Conservation (phyloP, 1,139 yeast species). For the Scheffersomyces parashehatae region DNA sequence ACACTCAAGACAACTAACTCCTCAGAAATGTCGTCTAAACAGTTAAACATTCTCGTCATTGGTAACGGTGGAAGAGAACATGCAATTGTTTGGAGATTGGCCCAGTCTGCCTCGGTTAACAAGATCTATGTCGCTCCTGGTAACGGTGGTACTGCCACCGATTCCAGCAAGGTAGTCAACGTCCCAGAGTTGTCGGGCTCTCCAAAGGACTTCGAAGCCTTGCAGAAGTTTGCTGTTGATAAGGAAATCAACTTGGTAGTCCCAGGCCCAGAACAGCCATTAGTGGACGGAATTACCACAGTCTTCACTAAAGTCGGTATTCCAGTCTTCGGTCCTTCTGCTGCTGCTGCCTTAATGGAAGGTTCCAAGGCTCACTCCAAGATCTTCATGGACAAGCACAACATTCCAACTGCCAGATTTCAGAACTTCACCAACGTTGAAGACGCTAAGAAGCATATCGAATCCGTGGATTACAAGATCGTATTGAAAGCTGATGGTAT, state of each 20-base stretch:
- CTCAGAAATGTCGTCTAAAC: constrained; percentile 8
- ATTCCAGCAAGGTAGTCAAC: constrained; percentile 60
- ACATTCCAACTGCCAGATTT: constrained; percentile 92
- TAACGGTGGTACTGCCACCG: constrained; percentile 81
- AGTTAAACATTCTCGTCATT: constrained; percentile 71
- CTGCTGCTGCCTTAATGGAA: constrained; percentile 89
- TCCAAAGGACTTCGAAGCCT: constrained; percentile 58
- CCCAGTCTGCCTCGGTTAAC: constrained; percentile 72
- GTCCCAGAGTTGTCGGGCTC: constrained; percentile 66
- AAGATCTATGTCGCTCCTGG: constrained; percentile 94
- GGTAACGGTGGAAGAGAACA: constrained; percentile 99
- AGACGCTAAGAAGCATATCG: constrained; percentile 71
- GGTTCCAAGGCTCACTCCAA: constrained; percentile 96
- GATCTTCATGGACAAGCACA: constrained; percentile 87
- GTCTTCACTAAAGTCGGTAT: constrained; percentile 77
- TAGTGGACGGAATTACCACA: constrained; percentile 87
- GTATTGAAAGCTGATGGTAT: constrained; percentile 97
- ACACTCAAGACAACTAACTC: neutral
- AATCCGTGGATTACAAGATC: constrained; percentile 66
- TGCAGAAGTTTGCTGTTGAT: constrained; percentile 68
- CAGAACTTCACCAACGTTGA: constrained; percentile 77
- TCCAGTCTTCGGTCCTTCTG: constrained; percentile 95
- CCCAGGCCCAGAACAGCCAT: constrained; percentile 99
- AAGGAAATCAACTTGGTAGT: constrained; percentile 73
- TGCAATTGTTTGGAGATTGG: constrained; percentile 89